These are phyloP conservation scores for Nakazawaea wickerhamii DNA, from an alignment of 805 yeast species.

Conservation along the genomic window DNA sequence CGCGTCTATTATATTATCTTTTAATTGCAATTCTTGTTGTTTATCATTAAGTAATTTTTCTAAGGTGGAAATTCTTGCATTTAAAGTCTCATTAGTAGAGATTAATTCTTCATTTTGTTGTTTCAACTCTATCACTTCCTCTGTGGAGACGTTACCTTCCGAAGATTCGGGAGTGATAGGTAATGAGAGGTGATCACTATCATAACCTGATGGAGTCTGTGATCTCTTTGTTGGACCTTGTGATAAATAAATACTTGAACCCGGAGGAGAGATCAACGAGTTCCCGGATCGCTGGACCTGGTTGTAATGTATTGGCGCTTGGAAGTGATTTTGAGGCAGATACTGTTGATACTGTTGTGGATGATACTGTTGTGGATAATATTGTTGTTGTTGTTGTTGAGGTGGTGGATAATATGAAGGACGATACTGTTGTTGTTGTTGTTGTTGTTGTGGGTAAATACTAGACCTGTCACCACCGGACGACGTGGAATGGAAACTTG, in stretches of 20 bases:
- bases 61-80: neutral
- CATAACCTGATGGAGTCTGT: neutral
- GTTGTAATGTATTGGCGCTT: slow-evolving; percentile 8
- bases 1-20: slow-evolving; percentile 9
- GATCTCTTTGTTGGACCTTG: slow-evolving; percentile 3
- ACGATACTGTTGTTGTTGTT: slow-evolving; percentile 1
- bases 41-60: slow-evolving; percentile 2
- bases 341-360: slow-evolving; percentile 1
- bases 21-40: slow-evolving; percentile 10
- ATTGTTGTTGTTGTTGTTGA: neutral
- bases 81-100: slow-evolving; percentile 1
- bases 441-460: neutral
- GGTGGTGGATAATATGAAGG: slow-evolving; percentile 2
- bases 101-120: slow-evolving; percentile 1
- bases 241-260: neutral
- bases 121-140: neutral
- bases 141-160: neutral
- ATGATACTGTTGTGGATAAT: slow-evolving; percentile 1
- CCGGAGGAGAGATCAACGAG: slow-evolving; percentile 3
- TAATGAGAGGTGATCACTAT: neutral
- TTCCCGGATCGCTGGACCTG: slow-evolving; percentile 5
- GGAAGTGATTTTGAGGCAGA: slow-evolving; percentile 2
- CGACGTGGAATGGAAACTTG: slow-evolving; percentile 4
- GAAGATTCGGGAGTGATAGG: slow-evolving; percentile 12
- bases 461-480: slow-evolving; percentile 8